Conservation (phyloP, 2,329 filamentous ascomycete genomes). For the Diplocarpon mali region DNA sequence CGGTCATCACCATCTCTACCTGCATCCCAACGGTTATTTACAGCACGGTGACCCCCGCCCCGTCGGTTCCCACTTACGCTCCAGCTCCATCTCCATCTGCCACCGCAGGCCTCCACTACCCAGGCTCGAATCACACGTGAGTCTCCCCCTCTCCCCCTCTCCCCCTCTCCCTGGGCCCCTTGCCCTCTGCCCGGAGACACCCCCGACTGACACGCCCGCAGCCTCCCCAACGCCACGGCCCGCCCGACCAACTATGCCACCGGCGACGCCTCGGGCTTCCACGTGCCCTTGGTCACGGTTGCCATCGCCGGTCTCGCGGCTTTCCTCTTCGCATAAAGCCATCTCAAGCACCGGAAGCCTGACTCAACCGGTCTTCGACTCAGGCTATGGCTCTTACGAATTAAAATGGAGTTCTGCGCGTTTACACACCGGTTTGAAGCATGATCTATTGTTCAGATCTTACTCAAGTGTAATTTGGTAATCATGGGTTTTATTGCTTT, state of each 20-base stretch:
- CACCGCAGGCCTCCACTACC: slow-evolving; percentile 8
- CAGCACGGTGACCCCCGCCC: slow-evolving; percentile 21
- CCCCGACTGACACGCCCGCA: not conserved
- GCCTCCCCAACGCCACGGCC: slow-evolving; percentile 3
- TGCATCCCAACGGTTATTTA: slow-evolving; percentile 19
- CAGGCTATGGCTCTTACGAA: slow-evolving; percentile 26
- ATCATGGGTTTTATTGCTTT: too few species aligned
- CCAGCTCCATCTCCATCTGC: slow-evolving; percentile 11
- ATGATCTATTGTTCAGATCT: slow-evolving; percentile 8
- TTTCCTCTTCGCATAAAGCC: slow-evolving; percentile 26
- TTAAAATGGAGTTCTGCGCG: slow-evolving; percentile 6
- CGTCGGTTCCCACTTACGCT: slow-evolving; percentile 10
- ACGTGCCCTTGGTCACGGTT: slow-evolving; percentile 22
- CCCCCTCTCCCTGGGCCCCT: too few species aligned
- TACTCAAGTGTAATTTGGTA: not conserved
- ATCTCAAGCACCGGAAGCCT: slow-evolving; percentile 15
- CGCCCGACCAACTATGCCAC: slow-evolving; percentile 8
- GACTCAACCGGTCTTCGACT: slow-evolving; percentile 16
- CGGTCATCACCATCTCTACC: slow-evolving; percentile 18
- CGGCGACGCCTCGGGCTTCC: slow-evolving; percentile 24
- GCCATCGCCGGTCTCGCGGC: slow-evolving; percentile 14
- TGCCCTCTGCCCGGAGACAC: too few species aligned
- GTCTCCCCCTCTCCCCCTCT: not conserved
- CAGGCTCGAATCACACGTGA: not conserved
- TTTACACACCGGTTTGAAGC: slow-evolving; percentile 5